These are phyloP conservation scores for Triticum dicoccoides DNA, from an alignment of 176 grass and related monocot species.

Conservation along the genomic window DNA sequence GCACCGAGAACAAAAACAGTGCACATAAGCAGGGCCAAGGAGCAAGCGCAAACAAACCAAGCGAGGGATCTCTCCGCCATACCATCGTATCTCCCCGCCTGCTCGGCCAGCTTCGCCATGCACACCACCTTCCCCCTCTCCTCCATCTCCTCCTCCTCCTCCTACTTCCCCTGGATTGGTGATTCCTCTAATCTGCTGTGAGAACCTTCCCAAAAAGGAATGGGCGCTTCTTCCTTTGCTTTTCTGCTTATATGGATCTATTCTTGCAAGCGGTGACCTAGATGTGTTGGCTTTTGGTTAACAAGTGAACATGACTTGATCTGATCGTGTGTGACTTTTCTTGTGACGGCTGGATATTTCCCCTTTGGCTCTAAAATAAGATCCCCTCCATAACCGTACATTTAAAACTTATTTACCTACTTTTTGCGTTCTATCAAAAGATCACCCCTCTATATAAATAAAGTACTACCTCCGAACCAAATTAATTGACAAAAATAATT, in stretches of 20 bases:
- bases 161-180: not conserved
- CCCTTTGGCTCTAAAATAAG: too few species aligned
- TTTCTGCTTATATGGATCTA: conserved; percentile 13
- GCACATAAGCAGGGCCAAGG: not conserved
- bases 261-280: conserved; percentile 19
- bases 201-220: conserved; percentile 28
- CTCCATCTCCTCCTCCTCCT: conserved; percentile 31
- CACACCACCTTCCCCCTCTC: conserved; percentile 53
- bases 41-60: not conserved
- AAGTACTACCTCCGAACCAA: too few species aligned
- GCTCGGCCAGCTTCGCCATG: conserved; percentile 61
- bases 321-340: conserved; percentile 5
- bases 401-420: too few species aligned
- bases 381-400: too few species aligned
- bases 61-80: not conserved
- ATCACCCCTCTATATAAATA: too few species aligned
- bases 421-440: too few species aligned
- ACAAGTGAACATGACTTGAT: not conserved
- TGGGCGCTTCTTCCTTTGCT: not conserved
- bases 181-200: not conserved
- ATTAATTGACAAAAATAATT: too few species aligned
- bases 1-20: not conserved
- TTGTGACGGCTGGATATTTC: not conserved
- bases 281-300: conserved; percentile 31
- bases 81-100: conserved; percentile 67